Evolutionary conservation across 73 alveolate species (phyloP), one percentile per base, ranked within the genome.

Genomic region (Paramecium caudatum): DNA sequence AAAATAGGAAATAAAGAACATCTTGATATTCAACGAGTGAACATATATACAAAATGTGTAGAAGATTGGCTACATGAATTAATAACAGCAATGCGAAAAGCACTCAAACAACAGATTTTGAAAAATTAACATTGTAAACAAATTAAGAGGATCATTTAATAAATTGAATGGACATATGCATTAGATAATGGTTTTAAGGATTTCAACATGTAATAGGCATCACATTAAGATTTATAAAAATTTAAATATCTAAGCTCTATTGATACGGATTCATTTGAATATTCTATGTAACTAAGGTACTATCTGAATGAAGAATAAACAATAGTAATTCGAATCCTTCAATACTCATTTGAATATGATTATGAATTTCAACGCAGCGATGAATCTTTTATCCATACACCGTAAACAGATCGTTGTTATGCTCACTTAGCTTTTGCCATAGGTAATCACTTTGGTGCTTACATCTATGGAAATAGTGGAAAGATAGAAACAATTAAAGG

Each of bases 11-110:
- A 55, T 27, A 55, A 55, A 55, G 80, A 55, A 55, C 9, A 9
- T 10, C 30, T 55, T 16, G 30, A 55, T 27, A 55, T 55, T 9
- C 46, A 55, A 1, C 23, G 46, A 9, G 30, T 55, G 23, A 55
- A 55, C 2, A 55, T 55, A 7, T 55, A 55, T 55, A 27, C 80
- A 0, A 55, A 55, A 27, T 27, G 30, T 23, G 80, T 55, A 27
- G 80, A 55, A 55, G 80, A 55, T 55, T 55, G 80, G 80, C n/a
- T 55, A 55, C 80, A 55, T 55, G 80, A 55, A 9, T 2, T 55
- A 23, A 55, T 55, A 27, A 0, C 13, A 2, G 46, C 30, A 3
- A 55, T 55, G 80, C 23, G 45, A 55, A 55, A 55, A 10, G 30
- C 80, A 0, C 30, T 55, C 4, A 55, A 55, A 55, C 23, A 55